phyloP scores from a whole-genome alignment of 2,329 filamentous ascomycete species.

The Phialophora expanda region DNA sequence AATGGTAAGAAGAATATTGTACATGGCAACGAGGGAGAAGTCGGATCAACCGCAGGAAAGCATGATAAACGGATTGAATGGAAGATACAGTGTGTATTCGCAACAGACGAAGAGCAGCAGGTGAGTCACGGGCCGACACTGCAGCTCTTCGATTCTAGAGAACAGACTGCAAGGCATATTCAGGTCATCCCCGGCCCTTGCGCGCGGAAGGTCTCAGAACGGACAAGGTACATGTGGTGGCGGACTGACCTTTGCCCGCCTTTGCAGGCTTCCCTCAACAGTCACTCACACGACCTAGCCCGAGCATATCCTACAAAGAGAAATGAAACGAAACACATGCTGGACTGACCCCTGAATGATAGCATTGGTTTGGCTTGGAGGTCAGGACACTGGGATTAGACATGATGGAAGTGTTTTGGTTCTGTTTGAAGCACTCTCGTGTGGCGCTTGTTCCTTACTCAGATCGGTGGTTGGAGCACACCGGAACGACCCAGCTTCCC shows the following conservation, averaged over 20 bases:
- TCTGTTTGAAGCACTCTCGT: background rate
- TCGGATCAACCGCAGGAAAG: background rate
- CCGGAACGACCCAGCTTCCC: background rate
- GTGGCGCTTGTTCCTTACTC: background rate
- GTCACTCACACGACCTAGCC: background rate
- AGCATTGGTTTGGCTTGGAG: background rate
- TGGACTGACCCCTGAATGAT: background rate
- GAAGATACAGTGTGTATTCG: background rate
- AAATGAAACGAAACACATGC: background rate
- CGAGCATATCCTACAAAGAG: background rate
- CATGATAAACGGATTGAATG: background rate
- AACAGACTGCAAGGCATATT: background rate
- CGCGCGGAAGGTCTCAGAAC: background rate
- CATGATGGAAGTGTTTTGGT: background rate
- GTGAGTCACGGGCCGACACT: background rate
- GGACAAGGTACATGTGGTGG: background rate
- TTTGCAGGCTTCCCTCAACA: background rate
- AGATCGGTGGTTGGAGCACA: background rate
- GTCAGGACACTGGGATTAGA: background rate
- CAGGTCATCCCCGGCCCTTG: background rate
- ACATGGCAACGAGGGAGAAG: background rate
- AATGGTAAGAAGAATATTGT: background rate
- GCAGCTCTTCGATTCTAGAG: background rate
- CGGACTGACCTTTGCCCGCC: background rate
- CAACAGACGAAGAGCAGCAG: background rate